Base-by-base conservation (phyloP, 1,139 yeast genomes). In the Saccharomyces hybrid region DNA sequence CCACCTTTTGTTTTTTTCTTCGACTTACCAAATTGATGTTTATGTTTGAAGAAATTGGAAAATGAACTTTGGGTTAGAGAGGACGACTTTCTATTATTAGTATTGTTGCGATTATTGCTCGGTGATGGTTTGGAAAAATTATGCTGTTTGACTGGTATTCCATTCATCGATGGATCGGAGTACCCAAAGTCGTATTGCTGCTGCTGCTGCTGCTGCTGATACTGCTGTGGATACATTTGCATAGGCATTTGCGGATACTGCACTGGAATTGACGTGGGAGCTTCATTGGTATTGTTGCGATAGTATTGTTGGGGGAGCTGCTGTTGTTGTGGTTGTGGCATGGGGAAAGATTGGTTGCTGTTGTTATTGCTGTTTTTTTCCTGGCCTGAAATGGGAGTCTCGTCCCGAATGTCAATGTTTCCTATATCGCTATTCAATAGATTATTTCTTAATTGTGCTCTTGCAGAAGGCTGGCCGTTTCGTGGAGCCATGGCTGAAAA, bases 341-440 rank as follows among this genome's bases (percentile, higher is more conserved):
- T 38, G 42, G 44, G n/a, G 13, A n/a, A 34, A 13, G 23, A 5
- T 28, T 28, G 48, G 42, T 27, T 34, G 49, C 31, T 34, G 50
- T n/a, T 20, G 27, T 28, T 44, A 3, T 20, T 26, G 8, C 34
- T 27, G 47, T 48, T 8, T 27, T 34, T 20, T 28, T 30, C 46
- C 53, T 20, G 23, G 23, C 23, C 50, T 52, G 54, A 26, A 6
- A 67, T 61, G 6, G 73, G 75, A 0, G 65, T 63, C 56, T 77
- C 79, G 25, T 74, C 61, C 7, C 71, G 58, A 11, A 77, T 67
- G 54, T 76, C 78, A 28, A 77, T 76, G 57, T 63, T 67, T 0
- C 78, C 80, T 6, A 73, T 61, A 30, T 73, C 73, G 50, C 61
- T 65, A 44, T 67, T 69, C 42, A 76, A 57, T 26, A 74, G 64